These are phyloP conservation scores for Tulasnella sp. DNA, from an alignment of 768 basidiomycete species.

Conservation along the genomic window DNA sequence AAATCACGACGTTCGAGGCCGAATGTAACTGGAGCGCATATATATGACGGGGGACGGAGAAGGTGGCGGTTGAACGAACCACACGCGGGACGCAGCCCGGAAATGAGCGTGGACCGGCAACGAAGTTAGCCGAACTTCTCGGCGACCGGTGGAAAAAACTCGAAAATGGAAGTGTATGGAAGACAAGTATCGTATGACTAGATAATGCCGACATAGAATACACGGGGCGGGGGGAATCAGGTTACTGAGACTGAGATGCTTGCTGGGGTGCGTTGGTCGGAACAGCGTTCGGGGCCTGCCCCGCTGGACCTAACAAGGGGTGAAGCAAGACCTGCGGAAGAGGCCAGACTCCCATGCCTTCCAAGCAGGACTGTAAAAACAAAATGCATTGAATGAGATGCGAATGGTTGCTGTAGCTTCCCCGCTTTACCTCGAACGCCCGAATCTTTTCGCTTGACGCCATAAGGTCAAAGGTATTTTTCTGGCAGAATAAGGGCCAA, in stretches of 20 bases:
- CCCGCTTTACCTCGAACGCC: constrained; percentile 14
- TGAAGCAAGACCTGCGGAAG: constrained; percentile 6
- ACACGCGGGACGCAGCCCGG: not conserved
- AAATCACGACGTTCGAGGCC: not conserved
- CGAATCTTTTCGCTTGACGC: constrained; percentile 16
- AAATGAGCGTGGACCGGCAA: not conserved
- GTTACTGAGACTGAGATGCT: not conserved
- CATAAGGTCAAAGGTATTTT: constrained; percentile 18
- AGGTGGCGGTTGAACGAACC: not conserved
- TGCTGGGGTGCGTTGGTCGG: not conserved
- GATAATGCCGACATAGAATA: not conserved
- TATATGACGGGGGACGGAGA: not conserved
- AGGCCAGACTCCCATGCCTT: constrained; percentile 17
- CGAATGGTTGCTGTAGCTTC: not conserved
- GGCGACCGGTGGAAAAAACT: not conserved
- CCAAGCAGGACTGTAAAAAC: constrained; percentile 1
- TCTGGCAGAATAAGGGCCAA: not conserved
- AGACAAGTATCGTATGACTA: not conserved
- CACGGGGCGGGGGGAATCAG: not conserved
- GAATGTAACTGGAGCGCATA: not conserved
- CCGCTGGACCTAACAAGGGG: not conserved
- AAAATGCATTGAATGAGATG: not conserved
- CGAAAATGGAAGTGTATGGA: not conserved
- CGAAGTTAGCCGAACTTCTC: not conserved
- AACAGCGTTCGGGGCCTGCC: not conserved